Base-by-base conservation (phyloP, 2,329 filamentous ascomycete species). In the Fusarium sp. region DNA sequence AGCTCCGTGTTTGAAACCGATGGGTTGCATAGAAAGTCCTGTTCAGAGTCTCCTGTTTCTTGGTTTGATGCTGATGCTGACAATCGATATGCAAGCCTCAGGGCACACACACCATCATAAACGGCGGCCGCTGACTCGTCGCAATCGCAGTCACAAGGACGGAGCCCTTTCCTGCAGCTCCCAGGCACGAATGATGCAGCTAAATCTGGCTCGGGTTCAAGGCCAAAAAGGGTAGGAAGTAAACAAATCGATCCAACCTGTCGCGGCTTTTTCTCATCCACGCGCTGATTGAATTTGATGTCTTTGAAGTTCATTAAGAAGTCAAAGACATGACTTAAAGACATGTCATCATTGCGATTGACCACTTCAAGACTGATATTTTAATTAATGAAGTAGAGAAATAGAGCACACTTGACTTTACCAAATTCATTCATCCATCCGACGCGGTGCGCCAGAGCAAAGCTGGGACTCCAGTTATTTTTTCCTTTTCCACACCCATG, bases 1-100 rank as follows among this genome's bases (percentile, higher is more conserved):
- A 68, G 74, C 72, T 64, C 60, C 54, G 66, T 56, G 45, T 50
- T 50, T 74, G 72, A 75, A 77, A 75, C 75, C 71, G 35, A 68
- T 62, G 65, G 64, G 59, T 59, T 58, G 66, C 69, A 62, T 69
- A 47, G 60, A 67, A 67, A 67, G 22, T 66, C 38, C 27, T 54
- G 45, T 35, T 5, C 25, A 30, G n/a, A 6, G 45, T 50, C 25
- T 50, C 45, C 15, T 37, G 64, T 61, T 72, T 73, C 65, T 22
- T 61, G 27, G 65, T 69, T 66, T 66, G 65, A 65, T 68, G 37
- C 20, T 66, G 64, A 32, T 54, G 27, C 54, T 61, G 68, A 72
- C 70, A 73, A 68, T 52, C 38, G 68, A 65, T 38, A 45, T 47
- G 30, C 56, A 61, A 69, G 43, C 43, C 14, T 38, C 27, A 40